Conservation (phyloP, 305 asterid species). For the Fraxinus sp. region DNA sequence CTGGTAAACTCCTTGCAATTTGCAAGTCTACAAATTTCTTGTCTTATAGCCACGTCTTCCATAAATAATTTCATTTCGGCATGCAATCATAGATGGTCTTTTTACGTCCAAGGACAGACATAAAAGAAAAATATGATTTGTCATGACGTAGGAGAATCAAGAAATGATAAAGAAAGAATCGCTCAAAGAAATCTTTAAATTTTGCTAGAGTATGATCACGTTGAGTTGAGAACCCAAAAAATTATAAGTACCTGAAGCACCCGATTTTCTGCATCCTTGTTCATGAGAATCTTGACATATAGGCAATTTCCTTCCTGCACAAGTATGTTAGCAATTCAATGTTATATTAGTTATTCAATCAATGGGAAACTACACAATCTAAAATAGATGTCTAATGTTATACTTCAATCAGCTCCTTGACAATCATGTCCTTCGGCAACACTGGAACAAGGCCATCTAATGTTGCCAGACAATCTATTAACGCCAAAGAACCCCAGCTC, state of each 20-base stretch:
- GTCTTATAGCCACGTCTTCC: background rate
- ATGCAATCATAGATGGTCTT: background rate
- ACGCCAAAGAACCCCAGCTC: conserved; percentile 78
- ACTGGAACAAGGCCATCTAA: conserved; percentile 75
- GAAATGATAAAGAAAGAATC: background rate
- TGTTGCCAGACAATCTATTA: conserved; percentile 66
- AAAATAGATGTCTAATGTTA: conserved; percentile 12
- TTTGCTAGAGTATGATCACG: background rate
- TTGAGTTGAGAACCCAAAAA: background rate
- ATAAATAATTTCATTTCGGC: background rate
- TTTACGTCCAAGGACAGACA: background rate
- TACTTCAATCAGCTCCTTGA: conserved; percentile 89
- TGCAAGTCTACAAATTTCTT: background rate
- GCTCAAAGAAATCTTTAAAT: conserved; percentile 2
- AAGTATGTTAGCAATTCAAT: conserved; percentile 26
- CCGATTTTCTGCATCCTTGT: conserved; percentile 52
- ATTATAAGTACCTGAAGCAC: conserved; percentile 63
- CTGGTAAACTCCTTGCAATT: background rate
- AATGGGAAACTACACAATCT: conserved; percentile 5
- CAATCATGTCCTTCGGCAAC: conserved; percentile 58
- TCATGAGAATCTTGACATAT: conserved; percentile 72
- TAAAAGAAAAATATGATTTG: background rate
- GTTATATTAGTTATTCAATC: conserved; percentile 12
- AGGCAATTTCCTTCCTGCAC: conserved; percentile 70
- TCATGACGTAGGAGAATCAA: background rate